Base-by-base conservation (phyloP, 805 yeast species). In the Priceomyces melissophilus region DNA sequence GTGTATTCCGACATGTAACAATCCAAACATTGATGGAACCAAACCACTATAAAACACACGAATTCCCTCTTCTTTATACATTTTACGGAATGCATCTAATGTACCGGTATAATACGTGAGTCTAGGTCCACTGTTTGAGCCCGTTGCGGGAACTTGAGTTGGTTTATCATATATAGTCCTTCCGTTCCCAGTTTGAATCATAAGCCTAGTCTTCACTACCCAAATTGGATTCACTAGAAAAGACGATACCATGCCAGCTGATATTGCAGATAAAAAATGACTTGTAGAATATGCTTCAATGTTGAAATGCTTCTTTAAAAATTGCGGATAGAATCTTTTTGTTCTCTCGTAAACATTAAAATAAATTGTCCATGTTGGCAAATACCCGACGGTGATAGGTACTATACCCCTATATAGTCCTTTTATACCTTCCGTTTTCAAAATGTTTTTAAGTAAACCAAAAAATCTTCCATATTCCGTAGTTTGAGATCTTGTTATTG, bases 281-380 rank as follows among this genome's bases (percentile, higher is more conserved):
- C 61, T 60, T 28, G 61, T 32, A 3, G 61, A 47, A 29, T 58
- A 63, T 13, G 48, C 39, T 10, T 57, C 46, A 13, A 63, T 39
- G 28, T 55, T 55, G 35, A 58, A 54, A 11, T 55, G 39, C n/a
- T 39, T 35, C 11, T 61, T 47, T 33, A 75, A 62, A 17, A 72
- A 45, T 2, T 42, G 44, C 1, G 84, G 81, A 52, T 76, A 78
- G 37, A 72, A 56, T 34, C 61, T 54, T 58, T 89, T 90, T 20
- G 89, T 82, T 41, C 75, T 67, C 57, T 91, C 98, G 61, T 93
- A 93, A 26, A 89, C 85, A 6, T 91, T 76, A 64, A 93, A 93
- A 60, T 93, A 93, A 35, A 93, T 86, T 73, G 89, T 89, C 99
- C 99, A 93, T 0, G 97, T 88, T 11, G 99, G 99, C 53, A 93